phyloP scores from a whole-genome alignment of 2,329 filamentous ascomycete genomes.

The Penicillium sp. region DNA sequence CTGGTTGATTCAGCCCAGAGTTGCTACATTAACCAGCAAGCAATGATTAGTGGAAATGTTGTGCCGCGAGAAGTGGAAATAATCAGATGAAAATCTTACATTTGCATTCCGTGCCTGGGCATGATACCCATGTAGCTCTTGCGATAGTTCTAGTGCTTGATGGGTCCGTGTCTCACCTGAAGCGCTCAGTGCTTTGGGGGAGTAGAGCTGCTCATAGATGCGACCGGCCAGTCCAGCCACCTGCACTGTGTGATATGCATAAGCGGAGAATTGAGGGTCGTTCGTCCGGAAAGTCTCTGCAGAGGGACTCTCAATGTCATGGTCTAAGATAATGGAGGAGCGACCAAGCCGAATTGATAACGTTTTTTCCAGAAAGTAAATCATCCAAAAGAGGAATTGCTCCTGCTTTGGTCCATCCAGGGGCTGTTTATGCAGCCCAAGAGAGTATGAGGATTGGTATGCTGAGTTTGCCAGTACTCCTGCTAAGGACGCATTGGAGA shows the following conservation, averaged over 20 bases:
- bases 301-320: conserved; percentile 7
- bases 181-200: neutral
- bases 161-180: neutral
- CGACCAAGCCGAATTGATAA: conserved; percentile 11
- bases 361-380: conserved; percentile 11
- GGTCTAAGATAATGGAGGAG: conserved; percentile 7
- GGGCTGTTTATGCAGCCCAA: conserved; percentile 3
- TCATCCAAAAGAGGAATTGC: conserved; percentile 10
- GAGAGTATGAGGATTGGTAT: conserved; percentile 7
- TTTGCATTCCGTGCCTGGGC: neutral
- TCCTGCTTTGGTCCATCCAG: neutral
- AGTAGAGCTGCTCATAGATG: neutral
- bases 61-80: neutral
- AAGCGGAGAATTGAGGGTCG: neutral
- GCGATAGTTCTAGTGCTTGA: neutral
- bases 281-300: neutral
- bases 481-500: conserved; percentile 6
- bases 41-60: neutral
- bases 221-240: neutral
- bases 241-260: neutral
- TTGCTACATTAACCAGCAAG: neutral
- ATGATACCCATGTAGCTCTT: neutral
- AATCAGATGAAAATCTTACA: neutral
- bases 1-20: neutral
- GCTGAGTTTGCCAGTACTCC: conserved; percentile 4